A percentile compares a stretch with the other conserved stretches of the same genome.
Conservation (phyloP, 179 eudicot species). For the Carnegiea gigantea region DNA sequence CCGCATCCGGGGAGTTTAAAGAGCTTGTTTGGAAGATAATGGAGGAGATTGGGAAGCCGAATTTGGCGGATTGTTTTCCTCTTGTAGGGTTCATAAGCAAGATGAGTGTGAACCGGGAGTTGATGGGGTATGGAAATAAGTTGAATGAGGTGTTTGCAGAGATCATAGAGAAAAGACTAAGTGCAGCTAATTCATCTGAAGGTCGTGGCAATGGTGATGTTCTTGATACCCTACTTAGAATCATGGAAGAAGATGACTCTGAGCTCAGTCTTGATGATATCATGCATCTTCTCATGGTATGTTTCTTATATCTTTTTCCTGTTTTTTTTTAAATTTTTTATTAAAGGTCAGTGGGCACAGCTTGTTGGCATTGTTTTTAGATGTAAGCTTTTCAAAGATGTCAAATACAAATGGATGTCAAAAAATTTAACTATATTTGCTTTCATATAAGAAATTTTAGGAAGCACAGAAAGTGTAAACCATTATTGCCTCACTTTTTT, state of each 20-base stretch:
- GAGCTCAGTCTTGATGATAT: slow-evolving; percentile 26
- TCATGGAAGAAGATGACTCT: slow-evolving; percentile 16
- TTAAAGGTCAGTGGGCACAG: too few species aligned
- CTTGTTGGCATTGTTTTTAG: too few species aligned
- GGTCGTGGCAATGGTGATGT: slow-evolving; percentile 13
- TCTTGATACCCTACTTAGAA: slow-evolving; percentile 23
- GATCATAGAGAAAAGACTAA: slow-evolving; percentile 13
- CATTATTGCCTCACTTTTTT: too few species aligned
- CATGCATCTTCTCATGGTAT: slow-evolving; percentile 30
- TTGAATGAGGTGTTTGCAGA: slow-evolving; percentile 22
- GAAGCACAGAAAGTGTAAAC: too few species aligned
- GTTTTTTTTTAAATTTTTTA: too few species aligned
- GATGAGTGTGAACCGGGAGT: slow-evolving; percentile 18
- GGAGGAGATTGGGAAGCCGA: slow-evolving; percentile 31
- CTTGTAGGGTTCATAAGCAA: slow-evolving; percentile 6
- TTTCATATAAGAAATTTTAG: too few species aligned
- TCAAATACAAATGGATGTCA: too few species aligned
- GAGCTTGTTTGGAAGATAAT: slow-evolving; percentile 27
- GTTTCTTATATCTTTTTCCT: not conserved
- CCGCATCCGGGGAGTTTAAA: slow-evolving; percentile 27
- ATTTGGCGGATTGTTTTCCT: slow-evolving; percentile 29
- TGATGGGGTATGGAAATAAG: slow-evolving; percentile 25
- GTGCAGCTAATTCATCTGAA: not conserved
- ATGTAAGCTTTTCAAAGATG: too few species aligned
- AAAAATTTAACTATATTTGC: too few species aligned